Base-by-base conservation (phyloP, 208 protist genomes). In the Trypanosoma lewisi region DNA sequence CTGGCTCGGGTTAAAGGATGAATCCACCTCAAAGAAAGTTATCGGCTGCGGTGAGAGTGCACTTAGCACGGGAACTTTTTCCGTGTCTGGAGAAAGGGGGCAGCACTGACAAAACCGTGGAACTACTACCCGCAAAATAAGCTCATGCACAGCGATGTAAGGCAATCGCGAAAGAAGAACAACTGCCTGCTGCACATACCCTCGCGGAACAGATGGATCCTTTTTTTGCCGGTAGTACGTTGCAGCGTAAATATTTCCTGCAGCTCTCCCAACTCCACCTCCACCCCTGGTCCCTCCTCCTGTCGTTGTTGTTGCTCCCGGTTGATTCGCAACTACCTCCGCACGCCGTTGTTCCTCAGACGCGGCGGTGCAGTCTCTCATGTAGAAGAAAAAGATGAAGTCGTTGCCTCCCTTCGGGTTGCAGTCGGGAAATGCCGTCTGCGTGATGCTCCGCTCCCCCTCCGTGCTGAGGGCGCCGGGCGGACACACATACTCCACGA, bases 131-230 rank as follows among this genome's bases (percentile, higher is more conserved):
- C 89, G 85, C 36, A 95, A 68, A 30, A 95, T 89, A 5, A 93
- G 60, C 53, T 95, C 89, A 66, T 89, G 83, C 36, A 87, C 82
- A 31, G 74, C 74, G 42, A 81, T 67, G 72, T 90, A 93, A 7
- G 85, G 85, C 41, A 95, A 55, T 21, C 78, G 72, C 0, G 85
- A 93, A 50, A 95, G 77, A 8, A 95, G 69, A 50, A 95, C 80
- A 34, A 95, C 33, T 8, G 84, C 89, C 70, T 95, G 85, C 73
- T 95, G 89, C 54, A 95, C 89, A 71, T 91, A 95, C 31, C 78
- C 75, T 19, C 89, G 83, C 21, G 83, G 83, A 17, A 95, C 89
- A 6, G 77, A 73, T 0, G 56, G 52, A 66, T 95, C 89, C 33
- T 75, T 75, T 62, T 95, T 95, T 33, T 95, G 89, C 0, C 89